Evolutionary conservation across 1,139 yeast species (phyloP), one percentile per base, ranked within the genome.

Genomic region (Debaryomyces singareniensis): DNA sequence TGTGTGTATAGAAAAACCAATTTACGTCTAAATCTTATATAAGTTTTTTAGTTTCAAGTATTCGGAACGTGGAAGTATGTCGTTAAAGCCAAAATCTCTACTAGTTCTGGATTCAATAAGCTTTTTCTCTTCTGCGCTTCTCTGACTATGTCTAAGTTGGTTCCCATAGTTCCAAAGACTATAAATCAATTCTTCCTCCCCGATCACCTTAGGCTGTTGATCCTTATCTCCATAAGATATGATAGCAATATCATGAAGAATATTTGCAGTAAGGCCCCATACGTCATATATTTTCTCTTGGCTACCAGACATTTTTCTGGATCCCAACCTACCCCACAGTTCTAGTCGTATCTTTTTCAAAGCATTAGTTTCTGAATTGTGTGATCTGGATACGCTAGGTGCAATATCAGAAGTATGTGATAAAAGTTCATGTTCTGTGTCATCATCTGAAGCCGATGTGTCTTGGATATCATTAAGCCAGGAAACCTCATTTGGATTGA

Each of bases 231-330:
- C 20, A 39, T 68, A 73, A 2, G 74, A 69, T 4, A 84, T 61
- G 32, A 72, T 68, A 4, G 95, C 87, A 21, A 83, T 53, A 49
- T 87, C 96, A 40, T 79, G 82, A 10, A 87, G 54, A 5, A 87
- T 84, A 44, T 84, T 82, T 3, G 96, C 95, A 0, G 96, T 87
- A 28, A 87, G 57, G 0, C 96, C 96, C 96, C 96, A 87, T 3
- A 87, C 84, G 44, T 82, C 84, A 47, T 81, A 73, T 26, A 70
- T 56, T 38, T 60, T 61, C 34, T 63, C 64, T 36, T 63, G 58
- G 6, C 69, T 60, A 11, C 43, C 53, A 5, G 59, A 47, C 35
- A 62, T 58, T 15, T 62, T 43, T 30, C 71, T 45, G 11, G 68
- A 52, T 2, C 74, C 74, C 23, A 54, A 42, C 35, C 63, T 49